phyloP scores from a whole-genome alignment of 768 basidiomycete genomes.

The Hygrophorus pudorinus region DNA sequence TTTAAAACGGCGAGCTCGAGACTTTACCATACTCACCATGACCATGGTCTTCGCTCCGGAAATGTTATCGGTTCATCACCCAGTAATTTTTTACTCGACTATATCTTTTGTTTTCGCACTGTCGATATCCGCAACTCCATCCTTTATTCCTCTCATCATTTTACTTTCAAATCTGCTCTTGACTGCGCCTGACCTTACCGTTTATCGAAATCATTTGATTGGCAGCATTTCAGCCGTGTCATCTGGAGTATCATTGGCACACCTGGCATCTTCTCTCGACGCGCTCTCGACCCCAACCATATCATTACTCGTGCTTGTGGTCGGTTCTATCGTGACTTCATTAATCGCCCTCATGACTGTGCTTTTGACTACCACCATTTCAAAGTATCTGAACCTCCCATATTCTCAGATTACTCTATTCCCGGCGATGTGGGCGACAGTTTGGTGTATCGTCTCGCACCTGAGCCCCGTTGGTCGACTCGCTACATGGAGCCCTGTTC shows the following conservation, averaged over 20 bases:
- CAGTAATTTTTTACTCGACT: neutral
- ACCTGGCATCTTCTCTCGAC: slow-evolving; percentile 31
- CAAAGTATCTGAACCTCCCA: slow-evolving; percentile 18
- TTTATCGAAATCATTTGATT: no score
- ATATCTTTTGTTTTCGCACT: slow-evolving; percentile 12
- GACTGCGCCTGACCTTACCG: no score
- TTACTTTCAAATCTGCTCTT: slow-evolving; percentile 2
- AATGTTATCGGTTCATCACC: neutral
- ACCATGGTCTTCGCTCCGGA: neutral
- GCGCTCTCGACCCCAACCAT: slow-evolving; percentile 45
- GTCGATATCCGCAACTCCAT: slow-evolving; percentile 19
- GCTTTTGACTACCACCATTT: slow-evolving; percentile 28
- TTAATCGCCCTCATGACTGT: slow-evolving; percentile 29
- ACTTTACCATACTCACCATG: no score
- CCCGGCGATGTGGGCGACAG: slow-evolving; percentile 58
- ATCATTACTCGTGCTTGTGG: slow-evolving; percentile 37
- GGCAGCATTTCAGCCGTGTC: slow-evolving; percentile 18
- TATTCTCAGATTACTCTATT: slow-evolving; percentile 48
- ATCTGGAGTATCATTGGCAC: slow-evolving; percentile 30
- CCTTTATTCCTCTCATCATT: slow-evolving; percentile 24
- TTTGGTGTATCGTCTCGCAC: slow-evolving; percentile 45
- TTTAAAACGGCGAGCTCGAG: no score
- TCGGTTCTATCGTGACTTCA: slow-evolving; percentile 35
- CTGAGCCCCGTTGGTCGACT: slow-evolving; percentile 64
- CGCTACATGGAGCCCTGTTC: slow-evolving; percentile 58